Conservation (phyloP, 164 flowering plant species). For the Aristolochia californica region DNA sequence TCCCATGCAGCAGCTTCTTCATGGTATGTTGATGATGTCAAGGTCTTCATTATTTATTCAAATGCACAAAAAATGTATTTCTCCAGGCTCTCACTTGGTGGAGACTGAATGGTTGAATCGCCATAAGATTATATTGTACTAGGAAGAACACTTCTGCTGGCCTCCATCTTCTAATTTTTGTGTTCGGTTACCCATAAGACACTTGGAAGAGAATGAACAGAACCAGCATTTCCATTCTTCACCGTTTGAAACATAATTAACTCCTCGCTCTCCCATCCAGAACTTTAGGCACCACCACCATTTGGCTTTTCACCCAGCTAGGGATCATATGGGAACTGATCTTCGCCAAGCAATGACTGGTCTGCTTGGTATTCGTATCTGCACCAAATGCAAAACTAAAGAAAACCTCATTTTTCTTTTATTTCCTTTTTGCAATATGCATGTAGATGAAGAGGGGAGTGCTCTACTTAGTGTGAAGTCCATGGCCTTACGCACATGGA, state of each 20-base stretch:
- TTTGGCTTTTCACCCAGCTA: slow-evolving; percentile 42
- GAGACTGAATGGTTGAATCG: too few species aligned
- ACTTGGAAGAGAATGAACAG: slow-evolving; percentile 47
- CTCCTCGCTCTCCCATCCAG: slow-evolving; percentile 66
- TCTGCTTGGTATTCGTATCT: slow-evolving; percentile 66
- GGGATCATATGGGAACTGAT: slow-evolving; percentile 38
- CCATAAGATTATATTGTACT: too few species aligned
- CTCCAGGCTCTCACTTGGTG: too few species aligned
- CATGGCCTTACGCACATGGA: too few species aligned
- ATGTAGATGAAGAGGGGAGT: background rate
- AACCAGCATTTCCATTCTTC: slow-evolving; percentile 77
- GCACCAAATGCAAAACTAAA: slow-evolving; percentile 6
- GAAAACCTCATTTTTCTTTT: background rate
- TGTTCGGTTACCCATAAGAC: slow-evolving; percentile 9
- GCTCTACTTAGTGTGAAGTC: too few species aligned
- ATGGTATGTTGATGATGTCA: too few species aligned
- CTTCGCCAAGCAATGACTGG: slow-evolving; percentile 59
- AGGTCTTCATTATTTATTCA: too few species aligned
- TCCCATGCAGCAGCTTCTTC: too few species aligned
- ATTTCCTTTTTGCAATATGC: background rate
- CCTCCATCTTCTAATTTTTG: background rate
- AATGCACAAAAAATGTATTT: too few species aligned
- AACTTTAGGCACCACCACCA: slow-evolving; percentile 44
- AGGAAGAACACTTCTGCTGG: too few species aligned
- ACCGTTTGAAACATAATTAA: slow-evolving; percentile 35